Base-by-base conservation (phyloP, 345 rosid species). In the Gossypium rotundifolium region DNA sequence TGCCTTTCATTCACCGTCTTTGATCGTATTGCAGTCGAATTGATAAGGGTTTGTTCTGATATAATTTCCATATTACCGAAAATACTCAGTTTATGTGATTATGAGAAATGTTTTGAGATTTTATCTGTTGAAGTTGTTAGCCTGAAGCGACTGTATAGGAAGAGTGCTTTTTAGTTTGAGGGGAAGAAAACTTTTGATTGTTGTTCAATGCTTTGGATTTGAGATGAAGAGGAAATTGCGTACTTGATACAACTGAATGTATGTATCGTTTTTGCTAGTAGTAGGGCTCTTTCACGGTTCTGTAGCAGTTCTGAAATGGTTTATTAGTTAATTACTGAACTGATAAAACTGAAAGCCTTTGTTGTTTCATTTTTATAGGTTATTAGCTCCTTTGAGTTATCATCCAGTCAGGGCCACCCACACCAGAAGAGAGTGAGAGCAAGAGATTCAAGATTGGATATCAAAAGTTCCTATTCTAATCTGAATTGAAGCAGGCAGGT, bases 381-480 rank as follows among this genome's bases (percentile, higher is more conserved):
- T 8, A 23, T 48, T 49, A 22, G 55, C 33, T 2, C 25, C 18
- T 13, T 7, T 33, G 55, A 67, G 40, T 48, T 40, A 46, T 67
- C 38, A n/a, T 66, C 55, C 55, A 12, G 54, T 23, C 71, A 22
- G 71, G 71, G 71, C 25, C 33, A 66, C 25, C 71, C 71, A 12
- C 11, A 7, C 18, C 17, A 46, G 11, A 66, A 52, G 54, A 66
- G 70, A 64, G 48, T 45, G 4, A 42, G 13, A 16, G 42, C 17
- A 1, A 67, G 57, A 48, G 71, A 46, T 67, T 67, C 25, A 46
- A 20, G 53, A 45, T 66, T 22, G 11, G 25, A 22, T 46, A 46
- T 67, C 71, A 46, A 17, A 46, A 38, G 22, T 18, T 55, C n/a
- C 40, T 17, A 38, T 55, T 71, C 52, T 55, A 52, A 55, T 71